Evolutionary conservation across 768 basidiomycete species (phyloP).

Genomic region (Antrodiella citrinella): DNA sequence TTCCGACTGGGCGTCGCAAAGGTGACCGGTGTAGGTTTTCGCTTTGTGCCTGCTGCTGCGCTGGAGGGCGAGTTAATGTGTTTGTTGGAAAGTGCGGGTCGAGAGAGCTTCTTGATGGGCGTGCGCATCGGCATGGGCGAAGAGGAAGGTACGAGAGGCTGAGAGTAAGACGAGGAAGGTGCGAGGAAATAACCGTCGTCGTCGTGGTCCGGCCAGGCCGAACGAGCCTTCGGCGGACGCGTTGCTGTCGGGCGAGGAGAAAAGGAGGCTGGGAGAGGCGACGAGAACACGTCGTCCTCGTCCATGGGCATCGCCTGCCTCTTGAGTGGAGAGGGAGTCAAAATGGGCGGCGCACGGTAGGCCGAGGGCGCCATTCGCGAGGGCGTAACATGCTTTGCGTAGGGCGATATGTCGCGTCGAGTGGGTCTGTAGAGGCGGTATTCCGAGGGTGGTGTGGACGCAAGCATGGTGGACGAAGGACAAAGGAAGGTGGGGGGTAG

Average conservation of each 20-base stretch:
- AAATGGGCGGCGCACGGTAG: constrained; percentile 52
- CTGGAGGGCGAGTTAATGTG: constrained; percentile 21
- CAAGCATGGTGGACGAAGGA: constrained; percentile 20
- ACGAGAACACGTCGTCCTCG: constrained; percentile 45
- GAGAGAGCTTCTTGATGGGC: constrained; percentile 45
- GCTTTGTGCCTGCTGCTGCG: constrained; percentile 41
- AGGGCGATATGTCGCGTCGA: constrained; percentile 25
- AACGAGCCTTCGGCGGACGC: background rate
- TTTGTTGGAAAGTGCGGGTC: constrained; percentile 32
- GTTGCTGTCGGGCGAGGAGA: constrained; percentile 29
- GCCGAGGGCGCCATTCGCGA: constrained; percentile 24
- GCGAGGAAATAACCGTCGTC: constrained; percentile 42
- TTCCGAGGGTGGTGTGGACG: constrained; percentile 26
- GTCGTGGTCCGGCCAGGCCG: constrained; percentile 36
- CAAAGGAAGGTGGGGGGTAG: constrained; percentile 19
- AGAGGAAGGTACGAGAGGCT: constrained; percentile 27
- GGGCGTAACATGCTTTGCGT: constrained; percentile 29
- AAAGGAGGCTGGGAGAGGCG: constrained; percentile 25
- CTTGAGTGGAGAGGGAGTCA: constrained; percentile 56
- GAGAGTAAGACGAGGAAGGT: constrained; percentile 34
- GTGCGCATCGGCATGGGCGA: constrained; percentile 48
- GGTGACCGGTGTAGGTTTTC: constrained; percentile 48
- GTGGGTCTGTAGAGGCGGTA: constrained; percentile 27
- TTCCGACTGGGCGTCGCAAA: constrained; percentile 49
- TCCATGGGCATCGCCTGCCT: constrained; percentile 37